Evolutionary conservation across 306 rosid genomes (phyloP).

Genomic region (Gastrolobium villosum): DNA sequence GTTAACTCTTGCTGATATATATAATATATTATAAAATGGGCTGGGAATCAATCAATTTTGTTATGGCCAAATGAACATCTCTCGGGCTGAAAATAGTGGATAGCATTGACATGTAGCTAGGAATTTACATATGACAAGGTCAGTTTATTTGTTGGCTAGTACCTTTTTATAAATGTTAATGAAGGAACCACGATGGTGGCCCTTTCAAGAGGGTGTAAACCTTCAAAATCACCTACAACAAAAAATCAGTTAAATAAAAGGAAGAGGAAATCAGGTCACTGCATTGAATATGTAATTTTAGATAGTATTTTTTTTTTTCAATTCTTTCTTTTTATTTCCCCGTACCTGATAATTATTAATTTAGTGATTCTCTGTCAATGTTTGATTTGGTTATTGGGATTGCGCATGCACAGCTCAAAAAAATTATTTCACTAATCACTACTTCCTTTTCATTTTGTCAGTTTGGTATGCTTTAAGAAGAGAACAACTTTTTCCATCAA

Average conservation of each 20-base stretch:
- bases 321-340: slow-evolving; percentile 1
- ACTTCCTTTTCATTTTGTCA: not conserved
- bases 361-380: slow-evolving; percentile 16
- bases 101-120: not conserved
- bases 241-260: not conserved
- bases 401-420: slow-evolving; percentile 2
- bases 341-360: not conserved
- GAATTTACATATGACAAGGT: not conserved
- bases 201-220: not conserved
- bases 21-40: too few relatives aligned
- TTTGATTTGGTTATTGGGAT: slow-evolving; percentile 1
- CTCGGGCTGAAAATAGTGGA: not conserved
- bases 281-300: not conserved
- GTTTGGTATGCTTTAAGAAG: slow-evolving; percentile 7
- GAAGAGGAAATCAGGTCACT: not conserved
- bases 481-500: not conserved
- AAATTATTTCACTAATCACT: slow-evolving; percentile 6
- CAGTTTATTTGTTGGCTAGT: not conserved
- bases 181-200: not conserved
- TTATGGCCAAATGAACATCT: too few relatives aligned
- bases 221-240: not conserved
- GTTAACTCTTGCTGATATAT: too few relatives aligned
- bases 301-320: not conserved
- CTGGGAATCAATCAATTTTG: too few relatives aligned
- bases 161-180: not conserved